A percentile compares a stretch with the other conserved stretches of the same genome.
Evolutionary conservation across 1,139 yeast genomes (phyloP).

Genomic region (Yamadazyma jaroonii): DNA sequence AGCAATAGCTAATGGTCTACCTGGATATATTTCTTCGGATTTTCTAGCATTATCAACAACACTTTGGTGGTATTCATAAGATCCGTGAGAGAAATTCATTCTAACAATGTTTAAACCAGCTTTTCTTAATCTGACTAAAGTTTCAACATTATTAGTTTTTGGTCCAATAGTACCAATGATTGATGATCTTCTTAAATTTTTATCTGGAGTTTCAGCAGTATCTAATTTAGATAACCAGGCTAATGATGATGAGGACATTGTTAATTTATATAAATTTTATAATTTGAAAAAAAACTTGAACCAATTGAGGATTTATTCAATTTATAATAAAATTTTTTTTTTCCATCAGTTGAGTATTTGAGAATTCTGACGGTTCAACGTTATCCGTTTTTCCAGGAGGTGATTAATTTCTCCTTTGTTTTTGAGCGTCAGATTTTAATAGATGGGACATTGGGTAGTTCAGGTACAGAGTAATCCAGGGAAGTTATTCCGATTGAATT

Average conservation of each 20-base stretch:
- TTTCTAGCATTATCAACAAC: constrained; percentile 95
- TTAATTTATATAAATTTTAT: neutral
- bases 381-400: constrained; percentile 10
- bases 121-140: constrained; percentile 83
- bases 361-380: constrained; percentile 13
- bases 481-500: neutral
- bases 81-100: constrained; percentile 98
- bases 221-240: constrained; percentile 84
- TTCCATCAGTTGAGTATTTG: constrained; percentile 10
- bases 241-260: constrained; percentile 34
- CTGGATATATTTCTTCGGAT: constrained; percentile 85
- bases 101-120: constrained; percentile 97
- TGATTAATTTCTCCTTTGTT: neutral
- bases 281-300: neutral
- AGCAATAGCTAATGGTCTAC: constrained; percentile 98
- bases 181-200: constrained; percentile 88
- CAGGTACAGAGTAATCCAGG: too few species aligned
- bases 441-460: too few species aligned
- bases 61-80: constrained; percentile 93
- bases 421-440: too few species aligned
- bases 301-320: constrained; percentile 1
- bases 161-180: constrained; percentile 99
- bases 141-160: constrained; percentile 88
- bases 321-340: constrained; percentile 5
- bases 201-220: constrained; percentile 74